Conservation (phyloP, 1,284 basidiomycete genomes). For the Leccinum griseonigrum region DNA sequence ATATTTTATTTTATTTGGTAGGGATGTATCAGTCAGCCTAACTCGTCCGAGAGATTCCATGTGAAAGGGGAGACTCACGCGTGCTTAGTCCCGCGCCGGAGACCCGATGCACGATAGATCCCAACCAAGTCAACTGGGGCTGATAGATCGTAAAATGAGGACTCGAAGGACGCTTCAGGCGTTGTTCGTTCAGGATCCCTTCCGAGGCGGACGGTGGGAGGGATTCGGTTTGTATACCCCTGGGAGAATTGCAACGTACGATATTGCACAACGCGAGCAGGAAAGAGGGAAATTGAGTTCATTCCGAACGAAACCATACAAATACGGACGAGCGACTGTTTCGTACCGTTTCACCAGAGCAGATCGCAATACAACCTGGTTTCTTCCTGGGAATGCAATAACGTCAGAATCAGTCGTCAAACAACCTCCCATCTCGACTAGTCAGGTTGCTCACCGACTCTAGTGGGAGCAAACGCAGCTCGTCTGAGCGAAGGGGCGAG, state of each 20-base stretch:
- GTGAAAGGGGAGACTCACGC: constrained; percentile 49
- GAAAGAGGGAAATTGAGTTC: neutral
- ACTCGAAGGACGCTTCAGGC: constrained; percentile 80
- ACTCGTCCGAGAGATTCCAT: neutral
- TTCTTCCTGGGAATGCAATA: constrained; percentile 36
- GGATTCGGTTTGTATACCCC: constrained; percentile 63
- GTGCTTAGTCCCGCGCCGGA: constrained; percentile 81
- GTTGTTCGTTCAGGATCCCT: constrained; percentile 83
- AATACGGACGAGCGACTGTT: neutral
- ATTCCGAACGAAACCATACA: neutral
- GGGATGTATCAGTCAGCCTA: neutral
- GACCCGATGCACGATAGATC: constrained; percentile 83
- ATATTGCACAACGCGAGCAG: neutral
- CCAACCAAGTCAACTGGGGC: constrained; percentile 89
- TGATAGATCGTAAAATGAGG: constrained; percentile 98
- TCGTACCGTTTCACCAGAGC: constrained; percentile 47
- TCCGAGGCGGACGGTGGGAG: constrained; percentile 56
- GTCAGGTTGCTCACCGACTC: constrained; percentile 39
- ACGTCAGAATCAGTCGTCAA: neutral
- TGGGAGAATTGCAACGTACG: constrained; percentile 19
- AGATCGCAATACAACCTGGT: constrained; percentile 43
- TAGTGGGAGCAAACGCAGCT: constrained; percentile 44
- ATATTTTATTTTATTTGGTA: neutral
- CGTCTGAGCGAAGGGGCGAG: constrained; percentile 53
- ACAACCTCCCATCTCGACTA: neutral